A percentile compares a stretch with the other conserved stretches of the same genome.
phyloP scores from a whole-genome alignment of 257 asterid species.

The Paulownia fortunei region DNA sequence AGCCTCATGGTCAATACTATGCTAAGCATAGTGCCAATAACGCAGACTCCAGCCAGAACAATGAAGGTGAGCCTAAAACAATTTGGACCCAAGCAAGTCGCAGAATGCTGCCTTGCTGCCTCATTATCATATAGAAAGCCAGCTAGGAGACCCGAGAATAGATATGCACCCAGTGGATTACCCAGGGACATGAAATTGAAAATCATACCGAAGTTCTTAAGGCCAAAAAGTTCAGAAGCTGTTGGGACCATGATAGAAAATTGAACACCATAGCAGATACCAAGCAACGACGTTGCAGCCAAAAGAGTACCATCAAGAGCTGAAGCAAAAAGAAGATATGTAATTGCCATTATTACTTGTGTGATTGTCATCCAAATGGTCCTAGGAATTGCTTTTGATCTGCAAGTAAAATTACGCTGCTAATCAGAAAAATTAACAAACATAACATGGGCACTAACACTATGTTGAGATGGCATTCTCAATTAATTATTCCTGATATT shows the following conservation, averaged over 20 bases:
- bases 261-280: conserved; percentile 73
- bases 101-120: conserved; percentile 59
- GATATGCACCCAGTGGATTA: conserved; percentile 70
- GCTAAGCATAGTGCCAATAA: conserved; percentile 57
- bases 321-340: conserved; percentile 68
- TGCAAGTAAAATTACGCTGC: conserved; percentile 34
- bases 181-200: conserved; percentile 67
- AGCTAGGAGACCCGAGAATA: conserved; percentile 81
- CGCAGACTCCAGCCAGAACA: conserved; percentile 63
- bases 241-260: conserved; percentile 69
- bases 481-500: not conserved
- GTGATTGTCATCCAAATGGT: conserved; percentile 67
- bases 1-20: conserved; percentile 57
- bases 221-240: conserved; percentile 75
- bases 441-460: not conserved
- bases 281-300: conserved; percentile 64
- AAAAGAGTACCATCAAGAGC: conserved; percentile 52
- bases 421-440: conserved; percentile 7
- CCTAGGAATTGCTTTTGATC: conserved; percentile 66
- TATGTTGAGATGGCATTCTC: not conserved
- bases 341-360: conserved; percentile 60
- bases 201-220: conserved; percentile 68
- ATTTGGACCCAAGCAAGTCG: conserved; percentile 65
- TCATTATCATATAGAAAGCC: conserved; percentile 65
- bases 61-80: conserved; percentile 68